Percentiles rank a stretch among this genome's conserved stretches.
These are phyloP conservation scores for Cardamine chenopodiifolia DNA, from an alignment of 345 rosid genomes.

Conservation along the genomic window DNA sequence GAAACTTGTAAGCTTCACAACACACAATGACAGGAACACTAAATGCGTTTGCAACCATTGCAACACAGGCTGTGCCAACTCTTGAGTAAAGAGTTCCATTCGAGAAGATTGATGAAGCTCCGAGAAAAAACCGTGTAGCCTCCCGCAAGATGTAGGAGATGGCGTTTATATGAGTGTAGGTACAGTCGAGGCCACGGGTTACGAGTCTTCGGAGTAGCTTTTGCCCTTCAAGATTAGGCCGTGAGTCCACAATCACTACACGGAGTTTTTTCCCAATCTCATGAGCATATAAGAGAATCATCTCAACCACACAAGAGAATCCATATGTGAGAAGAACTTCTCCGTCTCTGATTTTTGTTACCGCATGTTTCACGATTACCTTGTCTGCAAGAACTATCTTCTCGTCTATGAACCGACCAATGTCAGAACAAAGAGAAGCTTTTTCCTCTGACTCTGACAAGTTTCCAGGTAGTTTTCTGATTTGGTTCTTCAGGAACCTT, in stretches of 20 bases:
- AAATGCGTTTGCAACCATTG: conserved; percentile 80
- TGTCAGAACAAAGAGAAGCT: conserved; percentile 55
- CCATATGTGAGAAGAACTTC: conserved; percentile 83
- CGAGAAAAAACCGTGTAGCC: conserved; percentile 67
- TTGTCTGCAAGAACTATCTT: conserved; percentile 69
- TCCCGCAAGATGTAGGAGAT: conserved; percentile 77
- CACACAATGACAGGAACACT: conserved; percentile 72
- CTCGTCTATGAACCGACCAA: conserved; percentile 66
- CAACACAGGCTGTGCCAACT: conserved; percentile 74
- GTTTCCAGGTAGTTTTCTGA: conserved; percentile 59
- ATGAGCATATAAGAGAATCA: conserved; percentile 68
- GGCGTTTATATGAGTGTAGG: conserved; percentile 75
- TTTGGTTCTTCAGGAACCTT: conserved; percentile 68
- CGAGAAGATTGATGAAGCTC: conserved; percentile 74
- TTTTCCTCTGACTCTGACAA: conserved; percentile 70
- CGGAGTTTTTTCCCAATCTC: conserved; percentile 72
- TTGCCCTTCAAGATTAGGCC: conserved; percentile 73
- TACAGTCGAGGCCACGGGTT: conserved; percentile 61
- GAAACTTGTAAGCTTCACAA: conserved; percentile 88
- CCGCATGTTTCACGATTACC: conserved; percentile 70
- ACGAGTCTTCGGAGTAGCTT: conserved; percentile 65
- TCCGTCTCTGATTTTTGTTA: conserved; percentile 71
- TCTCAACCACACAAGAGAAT: conserved; percentile 74
- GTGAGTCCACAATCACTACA: conserved; percentile 71
- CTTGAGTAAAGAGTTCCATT: conserved; percentile 79